Base-by-base conservation (phyloP, 768 basidiomycete species). In the Fistulinella prunicolor region DNA sequence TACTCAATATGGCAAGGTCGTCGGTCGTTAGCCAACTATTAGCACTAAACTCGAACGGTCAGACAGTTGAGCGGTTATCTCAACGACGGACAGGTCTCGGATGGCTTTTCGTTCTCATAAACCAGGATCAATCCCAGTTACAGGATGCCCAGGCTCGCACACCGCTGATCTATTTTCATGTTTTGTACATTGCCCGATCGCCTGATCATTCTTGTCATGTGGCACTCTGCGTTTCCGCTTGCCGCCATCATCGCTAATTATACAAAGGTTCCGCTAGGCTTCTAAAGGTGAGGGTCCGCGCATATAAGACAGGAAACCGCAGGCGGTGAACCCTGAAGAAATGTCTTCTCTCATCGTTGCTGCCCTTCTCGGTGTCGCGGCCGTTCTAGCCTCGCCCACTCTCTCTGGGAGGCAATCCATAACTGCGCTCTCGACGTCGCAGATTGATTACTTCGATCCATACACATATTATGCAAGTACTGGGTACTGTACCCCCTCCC, bases 391-490 rank as follows among this genome's bases (percentile, higher is more conserved):
- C 16, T 50, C 51, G 8, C 66, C 72, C 4, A 4, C 51, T 19
- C 66, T 72, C 38, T 45, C 41, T 19, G 42, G 64, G n/a, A 68
- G 69, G 21, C 71, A 73, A 49, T 52, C 63, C 16, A 73, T 79
- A 44, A 69, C 67, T 2, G 44, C 73, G 1, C 60, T 80, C 42
- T 62, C 70, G 23, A 54, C 67, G 6, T 21, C 73, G 0, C 68
- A 80, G 53, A 71, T 82, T 7, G 53, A 67, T 7, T 29, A 55
- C 12, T 82, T 72, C 60, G 72, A 56, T 30, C 71, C 80, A 1
- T 83, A 74, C 65, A 73, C 77, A 0, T 66, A 62, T 46, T 81
- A 75, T 53, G 79, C 82, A 1, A 73, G 74, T 29, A 60, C 79
- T 9, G 80, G 69, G 1, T 78, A 78, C 53, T 84, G 82, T 47